Evolutionary conservation across 1,139 yeast species (phyloP).

Genomic region (Suhomyces anneliseae): DNA sequence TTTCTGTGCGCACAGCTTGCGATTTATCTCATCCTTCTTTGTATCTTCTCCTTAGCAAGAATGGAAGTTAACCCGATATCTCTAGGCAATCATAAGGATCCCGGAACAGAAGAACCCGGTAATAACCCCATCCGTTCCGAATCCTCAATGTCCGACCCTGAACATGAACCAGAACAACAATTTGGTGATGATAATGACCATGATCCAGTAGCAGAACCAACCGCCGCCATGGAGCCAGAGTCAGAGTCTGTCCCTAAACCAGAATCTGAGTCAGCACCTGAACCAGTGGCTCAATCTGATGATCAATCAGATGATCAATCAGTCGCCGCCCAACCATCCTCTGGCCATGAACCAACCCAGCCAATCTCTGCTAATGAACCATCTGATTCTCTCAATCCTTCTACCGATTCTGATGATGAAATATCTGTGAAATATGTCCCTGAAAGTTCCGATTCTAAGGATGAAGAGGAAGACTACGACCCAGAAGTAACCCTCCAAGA

Average conservation of each 20-base stretch:
- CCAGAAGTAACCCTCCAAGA: slow-evolving; percentile 16
- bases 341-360: neutral
- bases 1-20: neutral
- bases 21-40: neutral
- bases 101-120: neutral
- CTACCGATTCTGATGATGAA: slow-evolving; percentile 1
- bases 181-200: neutral
- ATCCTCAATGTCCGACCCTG: neutral
- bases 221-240: too few species aligned
- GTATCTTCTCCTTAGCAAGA: neutral
- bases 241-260: too few species aligned
- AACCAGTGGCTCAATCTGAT: too few species aligned
- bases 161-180: neutral
- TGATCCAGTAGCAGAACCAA: neutral
- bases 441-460: slow-evolving; percentile 1
- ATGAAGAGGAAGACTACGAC: slow-evolving; percentile 20
- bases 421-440: slow-evolving; percentile 1
- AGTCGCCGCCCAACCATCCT: neutral
- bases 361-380: neutral
- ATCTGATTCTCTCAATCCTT: neutral
- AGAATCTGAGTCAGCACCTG: too few species aligned
- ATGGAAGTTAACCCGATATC: slow-evolving; percentile 12
- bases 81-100: neutral
- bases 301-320: too few species aligned
- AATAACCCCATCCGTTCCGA: neutral